phyloP scores from a whole-genome alignment of 352 stramenopile genomes.

The Globisporangium carolinianum region DNA sequence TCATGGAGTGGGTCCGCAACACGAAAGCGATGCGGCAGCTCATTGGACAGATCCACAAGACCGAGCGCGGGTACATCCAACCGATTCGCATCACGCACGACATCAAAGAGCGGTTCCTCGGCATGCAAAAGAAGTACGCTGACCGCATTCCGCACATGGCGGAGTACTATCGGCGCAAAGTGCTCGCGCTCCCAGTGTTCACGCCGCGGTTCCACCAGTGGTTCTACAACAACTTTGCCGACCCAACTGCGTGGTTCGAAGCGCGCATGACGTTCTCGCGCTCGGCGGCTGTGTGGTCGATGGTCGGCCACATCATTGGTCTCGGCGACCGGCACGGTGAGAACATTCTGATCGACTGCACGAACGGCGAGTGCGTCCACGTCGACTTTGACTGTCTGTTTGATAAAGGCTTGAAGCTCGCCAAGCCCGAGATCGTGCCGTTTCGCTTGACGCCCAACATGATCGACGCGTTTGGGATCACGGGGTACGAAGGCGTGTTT shows the following conservation, averaged over 20 bases:
- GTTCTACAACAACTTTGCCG: slow-evolving; percentile 98
- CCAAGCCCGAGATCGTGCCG: slow-evolving; percentile 96
- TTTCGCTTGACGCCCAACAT: slow-evolving; percentile 99
- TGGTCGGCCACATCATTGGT: slow-evolving; percentile 94
- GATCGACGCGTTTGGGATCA: slow-evolving; percentile 99
- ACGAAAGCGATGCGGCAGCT: slow-evolving; percentile 92
- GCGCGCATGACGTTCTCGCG: slow-evolving; percentile 83
- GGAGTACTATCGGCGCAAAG: slow-evolving; percentile 54
- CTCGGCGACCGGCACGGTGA: slow-evolving; percentile 96
- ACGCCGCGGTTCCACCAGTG: slow-evolving; percentile 97
- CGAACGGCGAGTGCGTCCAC: slow-evolving; percentile 97
- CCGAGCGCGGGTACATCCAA: slow-evolving; percentile 78
- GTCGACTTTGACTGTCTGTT: slow-evolving; percentile 99
- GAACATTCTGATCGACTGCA: slow-evolving; percentile 99
- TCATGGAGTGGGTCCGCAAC: slow-evolving; percentile 99
- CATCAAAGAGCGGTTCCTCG: slow-evolving; percentile 83
- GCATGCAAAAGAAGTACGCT: slow-evolving; percentile 84
- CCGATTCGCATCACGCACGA: slow-evolving; percentile 69
- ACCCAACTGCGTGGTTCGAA: slow-evolving; percentile 98
- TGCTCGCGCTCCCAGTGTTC: slow-evolving; percentile 71
- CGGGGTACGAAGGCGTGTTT: slow-evolving; percentile 94
- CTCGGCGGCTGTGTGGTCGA: slow-evolving; percentile 94
- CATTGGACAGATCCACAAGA: slow-evolving; percentile 84
- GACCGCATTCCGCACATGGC: slow-evolving; percentile 77
- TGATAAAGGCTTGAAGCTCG: slow-evolving; percentile 97